These are phyloP conservation scores for Pseudocercospora crystallina DNA, from an alignment of 2,329 filamentous ascomycete species.

Conservation along the genomic window DNA sequence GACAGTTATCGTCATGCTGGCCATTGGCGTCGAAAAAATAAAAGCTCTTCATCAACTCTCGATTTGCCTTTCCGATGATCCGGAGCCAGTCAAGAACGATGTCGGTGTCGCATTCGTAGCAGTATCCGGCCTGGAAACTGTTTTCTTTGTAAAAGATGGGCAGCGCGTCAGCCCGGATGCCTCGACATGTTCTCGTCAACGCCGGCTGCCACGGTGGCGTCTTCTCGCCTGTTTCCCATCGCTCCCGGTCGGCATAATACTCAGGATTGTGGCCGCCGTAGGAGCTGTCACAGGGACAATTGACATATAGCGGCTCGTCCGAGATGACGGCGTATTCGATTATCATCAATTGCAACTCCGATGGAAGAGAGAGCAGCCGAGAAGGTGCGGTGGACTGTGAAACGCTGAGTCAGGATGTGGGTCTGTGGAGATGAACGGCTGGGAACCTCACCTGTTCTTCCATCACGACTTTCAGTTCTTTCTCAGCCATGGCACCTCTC, in stretches of 20 bases:
- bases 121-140: slow-evolving; percentile 24
- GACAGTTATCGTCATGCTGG: slow-evolving; percentile 15
- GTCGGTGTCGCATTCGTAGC: slow-evolving; percentile 19
- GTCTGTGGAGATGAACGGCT: background rate
- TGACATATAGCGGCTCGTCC: slow-evolving; percentile 20
- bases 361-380: slow-evolving; percentile 14
- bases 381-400: background rate
- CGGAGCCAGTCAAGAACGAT: slow-evolving; percentile 18
- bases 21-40: slow-evolving; percentile 20
- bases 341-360: slow-evolving; percentile 21
- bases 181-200: slow-evolving; percentile 20
- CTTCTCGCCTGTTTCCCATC: slow-evolving; percentile 18
- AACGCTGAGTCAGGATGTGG: background rate
- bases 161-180: slow-evolving; percentile 22
- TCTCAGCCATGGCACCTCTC: too few species aligned
- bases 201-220: slow-evolving; percentile 22
- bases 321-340: slow-evolving; percentile 25
- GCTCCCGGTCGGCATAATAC: slow-evolving; percentile 17
- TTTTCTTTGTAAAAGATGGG: slow-evolving; percentile 28
- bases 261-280: slow-evolving; percentile 17
- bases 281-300: slow-evolving; percentile 26
- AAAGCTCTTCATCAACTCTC: slow-evolving; percentile 16
- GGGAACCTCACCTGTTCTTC: background rate
- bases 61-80: slow-evolving; percentile 19
- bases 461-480: too few species aligned